Conservation (phyloP, 306 rosid species). For the Dryas octopetala region DNA sequence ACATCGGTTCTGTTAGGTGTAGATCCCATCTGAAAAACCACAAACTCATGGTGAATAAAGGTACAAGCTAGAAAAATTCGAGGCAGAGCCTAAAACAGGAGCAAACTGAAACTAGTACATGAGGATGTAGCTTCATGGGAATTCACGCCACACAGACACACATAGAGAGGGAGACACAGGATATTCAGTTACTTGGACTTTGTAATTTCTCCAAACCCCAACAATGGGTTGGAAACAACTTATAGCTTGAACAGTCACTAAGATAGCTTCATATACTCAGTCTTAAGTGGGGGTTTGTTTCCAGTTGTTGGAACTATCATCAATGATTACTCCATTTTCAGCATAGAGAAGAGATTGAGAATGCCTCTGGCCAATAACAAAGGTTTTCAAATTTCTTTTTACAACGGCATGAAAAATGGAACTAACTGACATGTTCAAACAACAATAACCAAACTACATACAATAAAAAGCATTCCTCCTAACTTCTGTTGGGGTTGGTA, state of each 20-base stretch:
- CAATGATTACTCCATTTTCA: neutral
- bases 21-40: constrained; percentile 29
- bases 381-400: neutral
- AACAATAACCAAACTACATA: neutral
- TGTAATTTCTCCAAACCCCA: no score
- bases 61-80: neutral
- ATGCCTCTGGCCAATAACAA: neutral
- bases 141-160: neutral
- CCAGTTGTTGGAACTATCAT: neutral
- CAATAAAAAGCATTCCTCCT: neutral
- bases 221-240: no score
- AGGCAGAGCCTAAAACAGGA: neutral
- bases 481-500: neutral
- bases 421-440: neutral
- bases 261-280: no score
- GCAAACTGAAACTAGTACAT: neutral
- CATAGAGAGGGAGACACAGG: neutral
- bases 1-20: constrained; percentile 1
- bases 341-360: neutral
- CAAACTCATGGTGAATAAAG: constrained; percentile 1
- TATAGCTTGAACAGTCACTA: no score
- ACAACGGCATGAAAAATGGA: neutral
- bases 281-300: neutral
- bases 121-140: neutral
- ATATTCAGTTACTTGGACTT: neutral